Evolutionary conservation across 2,329 filamentous ascomycete species (phyloP).

Genomic region (Penicillium decumbens): DNA sequence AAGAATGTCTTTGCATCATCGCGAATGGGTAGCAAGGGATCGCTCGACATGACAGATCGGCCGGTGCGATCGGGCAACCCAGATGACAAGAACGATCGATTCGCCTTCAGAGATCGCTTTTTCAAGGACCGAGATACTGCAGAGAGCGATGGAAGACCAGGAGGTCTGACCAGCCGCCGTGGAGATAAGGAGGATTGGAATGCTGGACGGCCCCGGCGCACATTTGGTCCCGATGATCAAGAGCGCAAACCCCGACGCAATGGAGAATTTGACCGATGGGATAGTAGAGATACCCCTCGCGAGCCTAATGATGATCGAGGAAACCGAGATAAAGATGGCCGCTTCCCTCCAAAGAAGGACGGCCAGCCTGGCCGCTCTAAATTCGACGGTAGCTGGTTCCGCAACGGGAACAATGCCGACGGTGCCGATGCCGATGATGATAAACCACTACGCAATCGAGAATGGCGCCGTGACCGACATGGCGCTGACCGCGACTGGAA

Average conservation of each 20-base stretch:
- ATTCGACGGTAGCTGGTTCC: conserved; percentile 71
- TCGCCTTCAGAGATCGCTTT: conserved; percentile 53
- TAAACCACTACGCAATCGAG: conserved; percentile 56
- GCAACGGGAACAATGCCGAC: conserved; percentile 42
- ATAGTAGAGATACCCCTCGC: conserved; percentile 48
- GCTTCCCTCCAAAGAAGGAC: conserved; percentile 58
- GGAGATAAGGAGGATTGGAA: conserved; percentile 44
- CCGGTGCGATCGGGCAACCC: conserved; percentile 50
- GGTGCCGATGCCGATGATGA: conserved; percentile 41
- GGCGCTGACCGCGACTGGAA: conserved; percentile 53
- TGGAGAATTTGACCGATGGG: conserved; percentile 43
- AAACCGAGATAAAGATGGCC: conserved; percentile 53
- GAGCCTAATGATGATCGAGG: conserved; percentile 46
- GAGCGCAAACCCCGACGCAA: conserved; percentile 41
- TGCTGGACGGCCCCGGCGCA: conserved; percentile 37
- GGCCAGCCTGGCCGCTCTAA: conserved; percentile 54
- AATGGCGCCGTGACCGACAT: conserved; percentile 54
- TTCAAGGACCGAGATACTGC: conserved; percentile 36
- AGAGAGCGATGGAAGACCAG: conserved; percentile 35
- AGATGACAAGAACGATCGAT: conserved; percentile 59
- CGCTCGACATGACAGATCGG: conserved; percentile 44
- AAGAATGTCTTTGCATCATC: conserved; percentile 79
- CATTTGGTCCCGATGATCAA: conserved; percentile 40
- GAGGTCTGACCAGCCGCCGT: conserved; percentile 33
- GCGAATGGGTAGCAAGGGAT: conserved; percentile 46